phyloP scores from a whole-genome alignment of 495 filamentous ascomycete species.

The Lepidopterella palustris region DNA sequence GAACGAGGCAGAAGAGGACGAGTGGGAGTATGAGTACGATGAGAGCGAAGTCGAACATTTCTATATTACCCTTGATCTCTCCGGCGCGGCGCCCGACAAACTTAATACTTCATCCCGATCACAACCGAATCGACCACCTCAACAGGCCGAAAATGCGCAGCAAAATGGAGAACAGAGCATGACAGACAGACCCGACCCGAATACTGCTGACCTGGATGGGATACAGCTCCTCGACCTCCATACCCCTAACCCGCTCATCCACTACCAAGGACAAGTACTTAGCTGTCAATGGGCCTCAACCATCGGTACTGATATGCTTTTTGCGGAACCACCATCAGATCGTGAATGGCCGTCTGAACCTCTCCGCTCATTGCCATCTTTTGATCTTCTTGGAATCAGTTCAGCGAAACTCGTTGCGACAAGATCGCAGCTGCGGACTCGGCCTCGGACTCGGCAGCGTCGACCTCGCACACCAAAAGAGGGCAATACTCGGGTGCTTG shows the following conservation, averaged over 20 bases:
- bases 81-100: conserved; percentile 7
- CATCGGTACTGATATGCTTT: conserved; percentile 73
- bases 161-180: too few species aligned
- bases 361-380: conserved; percentile 34
- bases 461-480: too few species aligned
- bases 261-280: conserved; percentile 67
- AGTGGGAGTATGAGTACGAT: conserved; percentile 61
- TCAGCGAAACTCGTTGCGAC: conserved; percentile 38
- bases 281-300: conserved; percentile 70
- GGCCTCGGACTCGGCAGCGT: conserved; percentile 26
- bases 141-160: too few species aligned
- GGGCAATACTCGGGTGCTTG: too few species aligned
- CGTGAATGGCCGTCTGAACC: background rate
- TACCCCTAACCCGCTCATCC: conserved; percentile 60
- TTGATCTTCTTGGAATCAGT: conserved; percentile 38
- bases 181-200: background rate
- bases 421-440: conserved; percentile 24
- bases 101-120: too few species aligned
- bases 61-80: conserved; percentile 38
- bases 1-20: conserved; percentile 37
- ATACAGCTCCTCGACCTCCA: conserved; percentile 82
- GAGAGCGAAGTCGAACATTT: conserved; percentile 49
- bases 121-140: too few species aligned
- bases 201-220: conserved; percentile 19
- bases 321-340: conserved; percentile 43